Base-by-base conservation (phyloP, 768 basidiomycete genomes). In the Multifurca ochricompacta region DNA sequence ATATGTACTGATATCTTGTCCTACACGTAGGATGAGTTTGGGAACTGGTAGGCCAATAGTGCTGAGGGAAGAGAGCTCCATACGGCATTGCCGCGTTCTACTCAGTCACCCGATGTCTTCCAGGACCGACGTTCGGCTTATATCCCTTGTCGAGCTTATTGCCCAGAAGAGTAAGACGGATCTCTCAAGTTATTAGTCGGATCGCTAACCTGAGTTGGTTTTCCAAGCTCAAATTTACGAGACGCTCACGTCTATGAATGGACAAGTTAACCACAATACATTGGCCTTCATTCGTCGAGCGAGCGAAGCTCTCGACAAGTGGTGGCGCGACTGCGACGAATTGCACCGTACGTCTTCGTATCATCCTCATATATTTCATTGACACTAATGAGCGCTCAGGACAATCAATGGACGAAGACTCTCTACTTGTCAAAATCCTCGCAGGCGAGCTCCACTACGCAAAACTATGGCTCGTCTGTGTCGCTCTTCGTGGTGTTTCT, bases 381-480 rank as follows among this genome's bases (percentile, higher is more conserved):
- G 48, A 56, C 55, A 59, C 37, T 48, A 56, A 10, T 42, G 44
- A 47, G 40, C 41, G 19, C 41, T 21, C 60, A 91, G 87, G 80
- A 14, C 82, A 83, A 64, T 77, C 80, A 2, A 87, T 90, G 81
- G 89, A 91, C 56, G 88, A 91, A 63, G 85, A 91, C 36, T 81
- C 87, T 8, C 74, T 96, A 11, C 76, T 92, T 31, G 81, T 91
- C 45, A 93, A 91, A 70, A 82, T 97, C 44, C 81, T 96, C 19
- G 83, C 83, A 2, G 87, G 86, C 5, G 93, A 96, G 66, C 73
- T 95, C 47, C 84, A 93, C 65, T 93, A 95, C 65, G 89, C 93
- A 27, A 94, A 95, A 67, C 75, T 97, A 4, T 96, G 93, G 93
- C 79, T 95, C 30, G 86, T 93, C 19, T 96, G 93, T 65, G 85